Base-by-base conservation (phyloP, 192 early-diverging fungal genomes). In the Coemansia sp. region DNA sequence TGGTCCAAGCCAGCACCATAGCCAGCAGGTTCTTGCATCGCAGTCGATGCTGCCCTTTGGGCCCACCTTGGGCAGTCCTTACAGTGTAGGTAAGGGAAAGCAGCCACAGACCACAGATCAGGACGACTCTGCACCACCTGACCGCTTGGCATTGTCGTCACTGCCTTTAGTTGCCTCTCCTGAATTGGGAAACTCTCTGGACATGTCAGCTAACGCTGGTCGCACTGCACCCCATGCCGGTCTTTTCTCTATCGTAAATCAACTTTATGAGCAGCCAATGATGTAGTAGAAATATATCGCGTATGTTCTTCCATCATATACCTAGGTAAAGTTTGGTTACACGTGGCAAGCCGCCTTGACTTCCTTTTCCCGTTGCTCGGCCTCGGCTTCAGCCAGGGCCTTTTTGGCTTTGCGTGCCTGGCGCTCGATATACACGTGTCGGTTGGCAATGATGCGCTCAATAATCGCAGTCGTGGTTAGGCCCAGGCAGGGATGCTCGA, bases 401-500 rank as follows among this genome's bases (percentile, higher is more conserved):
- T 93, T 93, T 59, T 85, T 84, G 34, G 83, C 86, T 80, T 92
- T 93, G 69, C 91, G 85, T 33, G 84, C 86, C 77, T 93, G 92
- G 60, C 92, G 89, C 68, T 90, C 90, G 70, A 72, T 89, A 79
- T 87, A 96, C 85, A 90, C 68, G 73, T 91, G 88, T 50, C 93
- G 86, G 79, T 95, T 90, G 31, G 86, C 90, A 61, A 98, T 90
- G 72, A 98, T 96, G 39, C 96, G 88, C 63, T 89, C 83, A 66
- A 98, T 94, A 61, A 98, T 96, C 7, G 87, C 83, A 46, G 92
- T 87, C 17, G 95, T 96, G 17, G 94, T 94, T 60, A 96, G 82
- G 67, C 88, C 86, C 48, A 87, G 87, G 29, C 85, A 82, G 34
- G 92, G 90, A 57, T 93, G 90, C 36, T 92, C 88, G 48, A 97